Evolutionary conservation across 1,139 yeast species (phyloP).

Genomic region (Scheffersomyces parashehatae): DNA sequence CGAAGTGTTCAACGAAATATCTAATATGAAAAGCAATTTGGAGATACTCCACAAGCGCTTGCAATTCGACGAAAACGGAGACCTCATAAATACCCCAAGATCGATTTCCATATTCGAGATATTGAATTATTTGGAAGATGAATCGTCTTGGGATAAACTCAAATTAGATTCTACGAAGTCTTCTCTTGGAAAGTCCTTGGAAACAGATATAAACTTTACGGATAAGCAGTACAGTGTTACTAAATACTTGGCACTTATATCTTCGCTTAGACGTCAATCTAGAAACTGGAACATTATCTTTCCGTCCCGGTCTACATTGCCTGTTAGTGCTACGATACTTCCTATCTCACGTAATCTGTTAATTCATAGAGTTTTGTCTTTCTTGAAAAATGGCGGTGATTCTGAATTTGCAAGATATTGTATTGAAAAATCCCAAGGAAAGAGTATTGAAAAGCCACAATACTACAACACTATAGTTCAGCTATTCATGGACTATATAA

Average conservation of each 20-base stretch:
- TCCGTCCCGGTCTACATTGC: slow-evolving; percentile 32
- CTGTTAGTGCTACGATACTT: slow-evolving; percentile 47
- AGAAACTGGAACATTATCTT: slow-evolving; percentile 44
- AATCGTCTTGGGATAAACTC: slow-evolving; percentile 23
- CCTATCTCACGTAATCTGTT: slow-evolving; percentile 40
- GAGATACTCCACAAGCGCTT: slow-evolving; percentile 56
- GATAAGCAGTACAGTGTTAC: slow-evolving; percentile 20
- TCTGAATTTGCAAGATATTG: slow-evolving; percentile 23
- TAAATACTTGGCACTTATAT: slow-evolving; percentile 44
- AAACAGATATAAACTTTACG: slow-evolving; percentile 8
- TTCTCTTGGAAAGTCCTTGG: slow-evolving; percentile 16
- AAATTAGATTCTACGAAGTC: slow-evolving; percentile 15
- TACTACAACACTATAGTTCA: slow-evolving; percentile 36
- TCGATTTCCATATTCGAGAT: slow-evolving; percentile 53
- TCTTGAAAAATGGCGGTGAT: slow-evolving; percentile 30
- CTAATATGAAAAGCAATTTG: slow-evolving; percentile 32
- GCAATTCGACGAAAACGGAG: slow-evolving; percentile 48
- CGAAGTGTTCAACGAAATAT: slow-evolving; percentile 17
- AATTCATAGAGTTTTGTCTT: slow-evolving; percentile 28
- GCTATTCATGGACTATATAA: slow-evolving; percentile 50
- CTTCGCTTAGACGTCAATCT: slow-evolving; percentile 49
- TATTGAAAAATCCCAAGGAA: slow-evolving; percentile 16
- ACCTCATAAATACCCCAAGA: slow-evolving; percentile 39
- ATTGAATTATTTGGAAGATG: slow-evolving; percentile 29
- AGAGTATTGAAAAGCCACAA: slow-evolving; percentile 16